A percentile compares a stretch with the other conserved stretches of the same genome.
These are phyloP conservation scores for Apiospora arundinis DNA, from an alignment of 2,329 filamentous ascomycete species.

Conservation along the genomic window DNA sequence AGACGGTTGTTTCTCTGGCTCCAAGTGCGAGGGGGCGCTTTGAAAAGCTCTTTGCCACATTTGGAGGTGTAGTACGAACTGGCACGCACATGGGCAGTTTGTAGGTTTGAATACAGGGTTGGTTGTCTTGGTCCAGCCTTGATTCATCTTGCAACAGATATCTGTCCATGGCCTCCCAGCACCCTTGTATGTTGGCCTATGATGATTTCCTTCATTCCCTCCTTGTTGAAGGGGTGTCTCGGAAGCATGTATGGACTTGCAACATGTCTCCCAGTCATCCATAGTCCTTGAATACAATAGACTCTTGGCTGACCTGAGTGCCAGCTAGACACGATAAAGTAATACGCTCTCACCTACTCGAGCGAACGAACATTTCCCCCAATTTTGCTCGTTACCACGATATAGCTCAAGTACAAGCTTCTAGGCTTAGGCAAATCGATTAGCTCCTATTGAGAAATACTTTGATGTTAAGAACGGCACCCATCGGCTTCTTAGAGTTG, in stretches of 20 bases:
- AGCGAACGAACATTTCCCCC: not conserved
- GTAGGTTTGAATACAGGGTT: not conserved
- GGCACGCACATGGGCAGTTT: not conserved
- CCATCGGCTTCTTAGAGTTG: not conserved
- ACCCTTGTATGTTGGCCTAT: not conserved
- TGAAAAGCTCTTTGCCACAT: not conserved
- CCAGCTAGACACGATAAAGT: not conserved
- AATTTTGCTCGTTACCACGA: not conserved
- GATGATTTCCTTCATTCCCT: not conserved
- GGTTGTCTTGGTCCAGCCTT: conserved; percentile 9
- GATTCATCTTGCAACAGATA: conserved; percentile 12
- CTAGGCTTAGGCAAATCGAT: not conserved
- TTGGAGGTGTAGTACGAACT: not conserved
- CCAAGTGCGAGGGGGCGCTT: not conserved
- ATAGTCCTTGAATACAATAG: not conserved
- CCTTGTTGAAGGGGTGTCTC: not conserved
- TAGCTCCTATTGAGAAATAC: not conserved
- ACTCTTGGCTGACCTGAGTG: not conserved
- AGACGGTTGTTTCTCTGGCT: not conserved
- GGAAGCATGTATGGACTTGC: conserved; percentile 8
- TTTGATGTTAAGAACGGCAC: not conserved
- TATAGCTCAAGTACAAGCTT: conserved; percentile 1
- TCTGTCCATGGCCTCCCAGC: not conserved
- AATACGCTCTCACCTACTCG: not conserved
- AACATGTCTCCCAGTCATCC: conserved; percentile 5